Percentiles rank a stretch among this genome's conserved stretches.
These are phyloP conservation scores for Colletotrichum filicis DNA, from an alignment of 2,329 filamentous ascomycete species.

Conservation along the genomic window DNA sequence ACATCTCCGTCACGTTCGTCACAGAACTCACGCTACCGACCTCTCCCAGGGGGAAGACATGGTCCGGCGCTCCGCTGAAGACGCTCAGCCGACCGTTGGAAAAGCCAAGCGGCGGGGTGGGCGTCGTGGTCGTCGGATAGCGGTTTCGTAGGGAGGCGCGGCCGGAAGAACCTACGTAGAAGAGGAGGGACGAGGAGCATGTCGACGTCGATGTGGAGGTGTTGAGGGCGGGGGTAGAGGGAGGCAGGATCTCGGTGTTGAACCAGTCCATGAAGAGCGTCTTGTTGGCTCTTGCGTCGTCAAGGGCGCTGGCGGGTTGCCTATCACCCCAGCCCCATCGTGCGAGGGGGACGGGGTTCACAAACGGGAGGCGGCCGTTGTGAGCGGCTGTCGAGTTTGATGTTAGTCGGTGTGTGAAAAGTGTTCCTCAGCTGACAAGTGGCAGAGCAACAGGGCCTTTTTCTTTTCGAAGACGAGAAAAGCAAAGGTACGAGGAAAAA, in stretches of 20 bases:
- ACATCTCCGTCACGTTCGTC: conserved; percentile 56
- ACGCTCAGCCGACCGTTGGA: conserved; percentile 46
- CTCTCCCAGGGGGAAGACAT: conserved; percentile 55
- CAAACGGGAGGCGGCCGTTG: conserved; percentile 48
- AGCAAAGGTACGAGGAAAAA: not conserved
- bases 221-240: conserved; percentile 22
- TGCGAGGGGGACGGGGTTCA: conserved; percentile 47
- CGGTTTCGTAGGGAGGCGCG: conserved; percentile 36
- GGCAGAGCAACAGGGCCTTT: not conserved
- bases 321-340: conserved; percentile 50
- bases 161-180: conserved; percentile 40
- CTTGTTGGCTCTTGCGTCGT: conserved; percentile 44
- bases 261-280: conserved; percentile 47
- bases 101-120: conserved; percentile 61
- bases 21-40: conserved; percentile 47
- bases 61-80: conserved; percentile 52
- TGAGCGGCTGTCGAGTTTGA: conserved; percentile 38
- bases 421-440: too few species aligned
- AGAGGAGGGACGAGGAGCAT: conserved; percentile 45
- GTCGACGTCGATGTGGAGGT: conserved; percentile 12
- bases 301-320: conserved; percentile 36
- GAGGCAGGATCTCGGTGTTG: conserved; percentile 41
- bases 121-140: conserved; percentile 50
- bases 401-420: not conserved
- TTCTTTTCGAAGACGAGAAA: not conserved